Evolutionary conservation across 768 basidiomycete species (phyloP).

Genomic region (Suillus hirtellus): DNA sequence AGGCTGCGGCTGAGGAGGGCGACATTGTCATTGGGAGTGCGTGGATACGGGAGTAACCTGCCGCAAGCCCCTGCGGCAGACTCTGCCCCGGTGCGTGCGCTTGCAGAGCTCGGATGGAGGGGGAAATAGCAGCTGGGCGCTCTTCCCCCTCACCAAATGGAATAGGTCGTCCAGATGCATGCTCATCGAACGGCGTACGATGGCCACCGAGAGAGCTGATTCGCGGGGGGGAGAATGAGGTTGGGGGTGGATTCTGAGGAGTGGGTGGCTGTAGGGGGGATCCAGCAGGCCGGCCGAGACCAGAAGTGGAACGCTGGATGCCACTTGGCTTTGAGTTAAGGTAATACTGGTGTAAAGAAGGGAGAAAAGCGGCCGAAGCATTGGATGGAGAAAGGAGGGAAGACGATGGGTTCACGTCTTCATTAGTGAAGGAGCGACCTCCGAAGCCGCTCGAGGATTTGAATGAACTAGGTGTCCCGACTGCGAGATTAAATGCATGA

Average conservation of each 20-base stretch:
- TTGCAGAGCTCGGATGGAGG: constrained; percentile 77
- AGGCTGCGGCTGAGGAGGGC: constrained; percentile 32
- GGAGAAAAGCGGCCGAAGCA: constrained; percentile 81
- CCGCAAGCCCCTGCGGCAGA: constrained; percentile 89
- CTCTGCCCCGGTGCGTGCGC: constrained; percentile 89
- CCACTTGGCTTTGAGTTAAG: constrained; percentile 45
- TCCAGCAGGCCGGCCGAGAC: constrained; percentile 13
- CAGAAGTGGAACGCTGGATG: constrained; percentile 29
- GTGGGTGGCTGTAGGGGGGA: constrained; percentile 8
- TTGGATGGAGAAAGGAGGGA: constrained; percentile 63
- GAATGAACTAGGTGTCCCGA: constrained; percentile 55
- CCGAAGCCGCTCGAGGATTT: constrained; percentile 44
- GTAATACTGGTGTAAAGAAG: constrained; percentile 68
- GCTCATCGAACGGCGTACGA: constrained; percentile 3
- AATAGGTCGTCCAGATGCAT: constrained; percentile 29
- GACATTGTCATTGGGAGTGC: constrained; percentile 52
- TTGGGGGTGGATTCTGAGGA: constrained; percentile 7
- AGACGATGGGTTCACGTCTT: constrained; percentile 24
- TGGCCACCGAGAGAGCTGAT: constrained; percentile 14
- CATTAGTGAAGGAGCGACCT: constrained; percentile 17
- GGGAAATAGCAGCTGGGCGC: constrained; percentile 47
- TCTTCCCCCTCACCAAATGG: constrained; percentile 28
- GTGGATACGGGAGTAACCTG: constrained; percentile 88
- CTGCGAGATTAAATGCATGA: constrained; percentile 22
- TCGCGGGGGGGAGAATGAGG: constrained; percentile 29